Conservation (phyloP, 208 protist species). For the Crithidia fasciculata region DNA sequence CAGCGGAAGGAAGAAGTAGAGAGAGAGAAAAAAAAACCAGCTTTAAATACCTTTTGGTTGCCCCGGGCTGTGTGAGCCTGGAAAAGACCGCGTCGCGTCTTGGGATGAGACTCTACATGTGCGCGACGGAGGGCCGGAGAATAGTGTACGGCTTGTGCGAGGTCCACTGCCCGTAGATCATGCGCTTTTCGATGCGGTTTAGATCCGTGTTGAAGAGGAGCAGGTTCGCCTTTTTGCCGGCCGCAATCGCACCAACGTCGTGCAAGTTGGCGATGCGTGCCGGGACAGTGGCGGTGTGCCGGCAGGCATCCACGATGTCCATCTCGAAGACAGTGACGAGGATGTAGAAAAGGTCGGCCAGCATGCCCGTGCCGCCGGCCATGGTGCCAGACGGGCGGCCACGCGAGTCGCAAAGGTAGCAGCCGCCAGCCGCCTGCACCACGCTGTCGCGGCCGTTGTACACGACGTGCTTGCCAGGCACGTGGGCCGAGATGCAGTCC, state of each 20-base stretch:
- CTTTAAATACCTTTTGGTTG: no score
- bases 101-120: conserved; percentile 38
- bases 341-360: conserved; percentile 68
- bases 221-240: conserved; percentile 63
- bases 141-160: conserved; percentile 49
- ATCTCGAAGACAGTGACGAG: conserved; percentile 65
- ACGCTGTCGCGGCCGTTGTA: conserved; percentile 69
- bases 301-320: conserved; percentile 57
- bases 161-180: conserved; percentile 56
- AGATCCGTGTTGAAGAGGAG: conserved; percentile 64
- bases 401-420: conserved; percentile 61
- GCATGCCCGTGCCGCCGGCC: conserved; percentile 62
- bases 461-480: conserved; percentile 51
- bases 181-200: conserved; percentile 57
- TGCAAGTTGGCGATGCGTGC: conserved; percentile 58
- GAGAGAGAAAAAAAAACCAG: no score
- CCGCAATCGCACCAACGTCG: conserved; percentile 51
- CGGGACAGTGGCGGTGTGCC: conserved; percentile 62
- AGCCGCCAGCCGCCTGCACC: conserved; percentile 63
- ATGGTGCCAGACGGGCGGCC: conserved; percentile 56
- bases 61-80: no score
- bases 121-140: conserved; percentile 54
- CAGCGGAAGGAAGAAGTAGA: no score
- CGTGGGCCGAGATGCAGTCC: conserved; percentile 70
- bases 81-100: no score